These are phyloP conservation scores for Dioscorea cayenensis DNA, from an alignment of 116 monocot species.

Conservation along the genomic window DNA sequence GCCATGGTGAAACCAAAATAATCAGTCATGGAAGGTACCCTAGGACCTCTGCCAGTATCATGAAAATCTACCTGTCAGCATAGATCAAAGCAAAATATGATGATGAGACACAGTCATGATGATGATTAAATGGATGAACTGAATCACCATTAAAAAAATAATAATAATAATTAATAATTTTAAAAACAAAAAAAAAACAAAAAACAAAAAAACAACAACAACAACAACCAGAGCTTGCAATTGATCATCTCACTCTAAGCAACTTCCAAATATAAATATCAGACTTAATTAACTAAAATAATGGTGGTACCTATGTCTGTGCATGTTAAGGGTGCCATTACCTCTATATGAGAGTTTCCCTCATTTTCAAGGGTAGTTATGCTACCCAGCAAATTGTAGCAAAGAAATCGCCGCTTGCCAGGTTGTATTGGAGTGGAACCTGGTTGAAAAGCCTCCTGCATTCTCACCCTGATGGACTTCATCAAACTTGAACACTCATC, in stretches of 20 bases:
- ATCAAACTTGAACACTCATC: constrained; percentile 24
- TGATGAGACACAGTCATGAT: neutral
- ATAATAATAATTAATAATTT: too few species aligned
- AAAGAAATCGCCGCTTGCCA: constrained; percentile 78
- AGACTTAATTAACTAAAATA: too few species aligned
- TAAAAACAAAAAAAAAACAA: neutral
- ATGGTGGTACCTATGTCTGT: too few species aligned
- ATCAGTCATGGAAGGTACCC: constrained; percentile 98
- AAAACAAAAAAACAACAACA: too few species aligned
- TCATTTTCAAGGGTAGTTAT: constrained; percentile 92
- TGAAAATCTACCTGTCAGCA: constrained; percentile 86
- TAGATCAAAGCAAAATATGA: neutral
- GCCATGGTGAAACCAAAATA: constrained; percentile 99
- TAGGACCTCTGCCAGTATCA: constrained; percentile 94
- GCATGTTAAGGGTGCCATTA: constrained; percentile 9
- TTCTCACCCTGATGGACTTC: constrained; percentile 24
- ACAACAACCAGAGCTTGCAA: too few species aligned
- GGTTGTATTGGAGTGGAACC: constrained; percentile 73
- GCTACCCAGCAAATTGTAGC: constrained; percentile 87
- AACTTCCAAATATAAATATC: too few species aligned
- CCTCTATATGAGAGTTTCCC: constrained; percentile 94
- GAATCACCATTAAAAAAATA: neutral
- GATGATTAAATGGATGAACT: neutral
- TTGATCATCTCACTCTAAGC: too few species aligned
- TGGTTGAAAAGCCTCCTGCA: constrained; percentile 89